Conservation (phyloP, 768 basidiomycete species). For the Rhizopogon vinicolor region DNA sequence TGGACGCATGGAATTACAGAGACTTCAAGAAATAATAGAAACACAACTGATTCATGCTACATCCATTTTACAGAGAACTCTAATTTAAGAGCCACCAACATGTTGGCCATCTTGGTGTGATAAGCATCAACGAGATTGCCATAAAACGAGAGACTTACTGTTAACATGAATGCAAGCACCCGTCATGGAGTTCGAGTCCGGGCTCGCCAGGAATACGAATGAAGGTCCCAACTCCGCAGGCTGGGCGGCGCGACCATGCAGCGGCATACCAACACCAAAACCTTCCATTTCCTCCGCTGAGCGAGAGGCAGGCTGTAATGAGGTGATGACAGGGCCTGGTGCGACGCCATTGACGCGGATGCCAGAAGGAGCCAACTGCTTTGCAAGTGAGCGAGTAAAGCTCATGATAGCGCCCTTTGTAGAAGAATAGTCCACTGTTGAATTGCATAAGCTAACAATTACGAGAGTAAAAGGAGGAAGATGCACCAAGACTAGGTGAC, state of each 20-base stretch:
- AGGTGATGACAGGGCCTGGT: slow-evolving; percentile 53
- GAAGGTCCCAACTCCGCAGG: slow-evolving; percentile 49
- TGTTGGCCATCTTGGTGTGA: slow-evolving; percentile 4
- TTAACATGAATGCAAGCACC: slow-evolving; percentile 35
- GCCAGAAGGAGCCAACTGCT: slow-evolving; percentile 49
- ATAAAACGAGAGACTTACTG: slow-evolving; percentile 1
- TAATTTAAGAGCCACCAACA: slow-evolving; percentile 8
- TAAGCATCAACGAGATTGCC: neutral
- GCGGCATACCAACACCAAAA: slow-evolving; percentile 43
- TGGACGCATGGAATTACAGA: too few species aligned
- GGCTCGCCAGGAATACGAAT: slow-evolving; percentile 51
- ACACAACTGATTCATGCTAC: neutral
- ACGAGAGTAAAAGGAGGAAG: neutral
- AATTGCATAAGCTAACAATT: slow-evolving; percentile 5
- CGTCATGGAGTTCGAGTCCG: slow-evolving; percentile 36
- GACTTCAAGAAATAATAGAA: neutral
- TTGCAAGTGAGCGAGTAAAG: slow-evolving; percentile 51
- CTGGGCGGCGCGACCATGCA: slow-evolving; percentile 46
- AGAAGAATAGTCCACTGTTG: slow-evolving; percentile 44
- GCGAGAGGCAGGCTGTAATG: slow-evolving; percentile 54
- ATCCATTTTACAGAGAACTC: neutral
- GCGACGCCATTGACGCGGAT: slow-evolving; percentile 53
- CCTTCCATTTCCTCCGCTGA: slow-evolving; percentile 52
- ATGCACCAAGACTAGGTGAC: slow-evolving; percentile 25
- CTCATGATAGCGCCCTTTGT: slow-evolving; percentile 60